A percentile compares a stretch with the other conserved stretches of the same genome.
Conservation (phyloP, 129 eudicot genomes). For the Solidago caesia region DNA sequence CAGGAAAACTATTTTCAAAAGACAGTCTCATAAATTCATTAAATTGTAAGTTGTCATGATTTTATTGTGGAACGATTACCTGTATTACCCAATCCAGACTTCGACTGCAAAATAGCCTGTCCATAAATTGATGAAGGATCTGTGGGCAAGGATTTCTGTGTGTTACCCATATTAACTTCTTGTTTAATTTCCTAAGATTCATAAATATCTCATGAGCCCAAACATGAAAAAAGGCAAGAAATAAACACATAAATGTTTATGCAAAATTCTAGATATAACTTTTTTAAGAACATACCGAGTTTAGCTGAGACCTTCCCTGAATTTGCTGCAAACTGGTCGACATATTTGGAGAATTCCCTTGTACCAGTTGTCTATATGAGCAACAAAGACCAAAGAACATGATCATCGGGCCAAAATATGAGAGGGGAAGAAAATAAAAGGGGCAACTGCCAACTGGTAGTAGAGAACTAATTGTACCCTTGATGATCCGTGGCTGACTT, state of each 20-base stretch:
- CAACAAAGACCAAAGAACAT: constrained; percentile 34
- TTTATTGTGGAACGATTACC: constrained; percentile 43
- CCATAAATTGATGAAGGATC: constrained; percentile 96
- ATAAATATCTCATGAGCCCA: constrained; percentile 5
- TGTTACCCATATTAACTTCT: constrained; percentile 71
- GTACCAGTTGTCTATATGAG: constrained; percentile 85
- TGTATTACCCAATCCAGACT: constrained; percentile 84
- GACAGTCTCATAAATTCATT: background rate
- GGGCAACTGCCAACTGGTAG: background rate
- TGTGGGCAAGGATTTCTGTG: constrained; percentile 78
- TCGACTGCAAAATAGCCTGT: constrained; percentile 93
- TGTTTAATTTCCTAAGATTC: constrained; percentile 65
- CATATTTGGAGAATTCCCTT: constrained; percentile 77
- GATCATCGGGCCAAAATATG: constrained; percentile 19
- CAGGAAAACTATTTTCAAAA: constrained; percentile 6
- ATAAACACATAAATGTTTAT: constrained; percentile 8
- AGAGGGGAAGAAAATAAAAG: background rate
- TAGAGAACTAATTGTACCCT: constrained; percentile 53
- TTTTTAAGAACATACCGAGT: constrained; percentile 45
- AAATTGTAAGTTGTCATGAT: background rate
- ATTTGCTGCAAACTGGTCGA: constrained; percentile 85
- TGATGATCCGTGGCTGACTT: constrained; percentile 84
- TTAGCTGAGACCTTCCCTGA: constrained; percentile 78
- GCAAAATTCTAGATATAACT: background rate
- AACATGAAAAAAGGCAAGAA: constrained; percentile 19